Percentiles rank a stretch among this genome's conserved stretches.
Evolutionary conservation across 257 asterid genomes (phyloP).

Genomic region (Nicotiana benthamiana): DNA sequence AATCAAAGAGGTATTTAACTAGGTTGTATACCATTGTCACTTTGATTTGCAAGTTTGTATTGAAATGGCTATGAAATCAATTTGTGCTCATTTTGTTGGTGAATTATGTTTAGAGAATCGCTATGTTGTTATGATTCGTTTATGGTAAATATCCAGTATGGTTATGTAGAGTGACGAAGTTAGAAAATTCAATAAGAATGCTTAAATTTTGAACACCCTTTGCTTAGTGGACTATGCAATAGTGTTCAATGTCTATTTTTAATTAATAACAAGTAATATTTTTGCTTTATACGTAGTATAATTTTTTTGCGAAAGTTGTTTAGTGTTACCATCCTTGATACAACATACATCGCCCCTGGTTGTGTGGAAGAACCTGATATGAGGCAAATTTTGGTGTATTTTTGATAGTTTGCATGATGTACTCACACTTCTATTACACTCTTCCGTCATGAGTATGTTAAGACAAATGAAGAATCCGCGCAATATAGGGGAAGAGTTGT

Average conservation of each 20-base stretch:
- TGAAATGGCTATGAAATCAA: not conserved
- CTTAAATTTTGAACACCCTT: too few species aligned
- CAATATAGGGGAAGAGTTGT: not conserved
- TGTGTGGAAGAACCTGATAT: not conserved
- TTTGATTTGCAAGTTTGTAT: conserved; percentile 3
- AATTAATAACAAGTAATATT: too few species aligned
- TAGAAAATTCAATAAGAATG: too few species aligned
- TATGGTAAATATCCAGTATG: not conserved
- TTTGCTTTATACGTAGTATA: too few species aligned
- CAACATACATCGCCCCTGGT: too few species aligned
- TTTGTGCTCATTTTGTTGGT: not conserved
- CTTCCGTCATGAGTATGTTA: not conserved
- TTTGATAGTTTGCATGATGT: not conserved
- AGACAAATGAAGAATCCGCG: not conserved
- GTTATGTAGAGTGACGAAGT: too few species aligned
- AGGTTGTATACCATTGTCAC: not conserved
- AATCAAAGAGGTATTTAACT: not conserved
- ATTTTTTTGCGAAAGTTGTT: too few species aligned
- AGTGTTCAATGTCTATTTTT: too few species aligned
- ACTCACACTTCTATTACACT: not conserved
- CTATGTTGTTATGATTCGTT: not conserved
- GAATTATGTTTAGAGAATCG: not conserved
- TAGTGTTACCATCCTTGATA: too few species aligned
- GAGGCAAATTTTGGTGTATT: not conserved
- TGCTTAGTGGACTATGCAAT: too few species aligned